Percentiles rank a stretch among this genome's conserved stretches.
These are phyloP conservation scores for Verticillium nubilum DNA, from an alignment of 2,329 filamentous ascomycete species.

Conservation along the genomic window DNA sequence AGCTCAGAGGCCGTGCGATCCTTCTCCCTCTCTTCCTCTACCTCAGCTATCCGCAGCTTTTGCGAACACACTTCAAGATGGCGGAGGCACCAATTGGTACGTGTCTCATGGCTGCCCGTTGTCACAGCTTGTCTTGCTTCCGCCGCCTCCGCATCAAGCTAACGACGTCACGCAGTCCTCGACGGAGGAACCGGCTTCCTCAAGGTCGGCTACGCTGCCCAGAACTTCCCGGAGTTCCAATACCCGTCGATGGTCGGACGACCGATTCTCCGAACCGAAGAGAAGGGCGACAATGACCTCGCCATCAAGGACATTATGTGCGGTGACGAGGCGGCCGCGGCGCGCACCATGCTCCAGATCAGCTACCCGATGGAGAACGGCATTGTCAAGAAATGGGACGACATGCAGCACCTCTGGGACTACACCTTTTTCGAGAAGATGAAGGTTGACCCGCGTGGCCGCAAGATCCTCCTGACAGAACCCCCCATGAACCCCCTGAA, in stretches of 20 bases:
- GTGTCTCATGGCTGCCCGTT: conserved; percentile 15
- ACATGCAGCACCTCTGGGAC: conserved; percentile 99
- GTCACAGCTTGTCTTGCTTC: conserved; percentile 4
- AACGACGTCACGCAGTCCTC: conserved; percentile 61
- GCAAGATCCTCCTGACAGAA: conserved; percentile 96
- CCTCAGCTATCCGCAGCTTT: background rate
- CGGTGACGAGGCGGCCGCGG: conserved; percentile 93
- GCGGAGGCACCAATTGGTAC: conserved; percentile 51
- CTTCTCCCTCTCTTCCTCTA: background rate
- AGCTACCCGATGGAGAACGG: conserved; percentile 99
- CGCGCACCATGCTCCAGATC: conserved; percentile 95
- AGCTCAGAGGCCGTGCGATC: conserved; percentile 11
- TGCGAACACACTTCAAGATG: conserved; percentile 29
- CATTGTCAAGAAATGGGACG: conserved; percentile 99
- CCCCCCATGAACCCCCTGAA: conserved; percentile 96
- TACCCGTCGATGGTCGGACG: conserved; percentile 97
- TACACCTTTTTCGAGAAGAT: conserved; percentile 98
- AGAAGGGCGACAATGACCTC: conserved; percentile 58
- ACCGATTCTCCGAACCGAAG: conserved; percentile 94
- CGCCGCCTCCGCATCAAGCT: conserved; percentile 1
- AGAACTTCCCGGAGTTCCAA: conserved; percentile 99
- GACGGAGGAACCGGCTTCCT: conserved; percentile 99
- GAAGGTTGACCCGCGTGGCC: conserved; percentile 80
- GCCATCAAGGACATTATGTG: conserved; percentile 99
- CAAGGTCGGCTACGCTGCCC: conserved; percentile 97